Percentiles rank a stretch among this genome's conserved stretches.
Evolutionary conservation across 2,329 filamentous ascomycete species (phyloP).

Genomic region (Fusarium sp.): DNA sequence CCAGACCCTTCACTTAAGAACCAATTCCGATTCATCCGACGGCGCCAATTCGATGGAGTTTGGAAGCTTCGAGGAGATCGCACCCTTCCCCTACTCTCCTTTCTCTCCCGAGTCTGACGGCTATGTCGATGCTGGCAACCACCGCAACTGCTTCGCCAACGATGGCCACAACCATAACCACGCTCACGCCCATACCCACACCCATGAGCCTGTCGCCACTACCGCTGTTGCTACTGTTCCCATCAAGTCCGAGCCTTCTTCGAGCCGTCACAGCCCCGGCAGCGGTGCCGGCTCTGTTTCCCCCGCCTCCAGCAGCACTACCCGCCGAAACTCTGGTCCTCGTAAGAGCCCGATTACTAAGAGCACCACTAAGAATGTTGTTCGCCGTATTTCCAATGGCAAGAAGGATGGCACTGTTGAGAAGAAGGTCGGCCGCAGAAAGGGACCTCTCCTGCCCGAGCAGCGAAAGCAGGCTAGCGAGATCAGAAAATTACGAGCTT

Average conservation of each 20-base stretch:
- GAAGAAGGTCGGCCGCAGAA: conserved; percentile 92
- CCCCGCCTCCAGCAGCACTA: conserved; percentile 69
- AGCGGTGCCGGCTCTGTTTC: conserved; percentile 70
- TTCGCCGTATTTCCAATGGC: conserved; percentile 79
- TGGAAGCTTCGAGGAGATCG: conserved; percentile 84
- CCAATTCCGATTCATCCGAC: conserved; percentile 86
- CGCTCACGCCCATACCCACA: conserved; percentile 13
- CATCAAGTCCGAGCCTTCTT: conserved; percentile 66
- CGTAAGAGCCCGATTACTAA: conserved; percentile 85
- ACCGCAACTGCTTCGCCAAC: conserved; percentile 71
- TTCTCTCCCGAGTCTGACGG: conserved; percentile 87
- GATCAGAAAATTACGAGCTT: conserved; percentile 93
- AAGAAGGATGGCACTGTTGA: conserved; percentile 84
- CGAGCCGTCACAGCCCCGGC: conserved; percentile 70
- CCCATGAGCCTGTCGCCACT: conserved; percentile 70
- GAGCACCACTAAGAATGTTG: conserved; percentile 78
- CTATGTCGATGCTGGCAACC: conserved; percentile 69
- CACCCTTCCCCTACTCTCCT: conserved; percentile 76
- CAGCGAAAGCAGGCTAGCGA: conserved; percentile 97
- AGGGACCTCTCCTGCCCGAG: conserved; percentile 89
- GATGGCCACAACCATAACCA: conserved; percentile 62
- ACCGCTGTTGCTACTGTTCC: conserved; percentile 75
- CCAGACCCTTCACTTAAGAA: conserved; percentile 89
- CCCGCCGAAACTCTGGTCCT: conserved; percentile 74
- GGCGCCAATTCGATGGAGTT: conserved; percentile 73